A percentile compares a stretch with the other conserved stretches of the same genome.
phyloP scores from a whole-genome alignment of 108 stramenopile species.

The Cyclotella baltica region DNA sequence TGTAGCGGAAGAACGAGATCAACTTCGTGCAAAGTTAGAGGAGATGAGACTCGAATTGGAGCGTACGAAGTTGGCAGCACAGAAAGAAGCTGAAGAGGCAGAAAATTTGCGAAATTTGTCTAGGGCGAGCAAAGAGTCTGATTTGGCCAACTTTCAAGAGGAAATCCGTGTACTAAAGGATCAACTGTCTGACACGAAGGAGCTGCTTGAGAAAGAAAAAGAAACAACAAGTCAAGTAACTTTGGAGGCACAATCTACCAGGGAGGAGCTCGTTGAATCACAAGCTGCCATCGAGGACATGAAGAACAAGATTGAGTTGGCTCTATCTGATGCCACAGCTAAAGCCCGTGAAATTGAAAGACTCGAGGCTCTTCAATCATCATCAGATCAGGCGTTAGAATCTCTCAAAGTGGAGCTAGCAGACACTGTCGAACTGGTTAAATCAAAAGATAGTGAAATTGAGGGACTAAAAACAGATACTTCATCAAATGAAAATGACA shows the following conservation, averaged over 20 bases:
- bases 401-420: too few relatives aligned
- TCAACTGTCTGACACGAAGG: slow-evolving; percentile 23
- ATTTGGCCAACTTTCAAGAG: slow-evolving; percentile 13
- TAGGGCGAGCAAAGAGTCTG: slow-evolving; percentile 13
- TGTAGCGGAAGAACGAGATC: too few relatives aligned
- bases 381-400: too few relatives aligned
- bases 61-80: slow-evolving; percentile 41
- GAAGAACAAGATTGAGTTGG: too few relatives aligned
- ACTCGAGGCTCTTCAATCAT: too few relatives aligned
- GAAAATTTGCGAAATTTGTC: slow-evolving; percentile 41
- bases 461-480: too few relatives aligned
- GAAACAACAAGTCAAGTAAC: slow-evolving; percentile 22
- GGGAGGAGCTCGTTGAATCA: slow-evolving; percentile 26
- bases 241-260: background rate
- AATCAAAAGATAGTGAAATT: too few relatives aligned
- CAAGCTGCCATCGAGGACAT: slow-evolving; percentile 12
- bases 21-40: too few relatives aligned
- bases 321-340: too few relatives aligned
- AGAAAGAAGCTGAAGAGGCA: slow-evolving; percentile 45
- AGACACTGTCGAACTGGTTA: too few relatives aligned
- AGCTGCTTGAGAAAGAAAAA: slow-evolving; percentile 28
- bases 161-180: slow-evolving; percentile 21
- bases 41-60: slow-evolving; percentile 57
- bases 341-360: too few relatives aligned
- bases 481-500: too few relatives aligned